phyloP scores from a whole-genome alignment of 176 grass and related monocot genomes.

The Aegilops longissima region DNA sequence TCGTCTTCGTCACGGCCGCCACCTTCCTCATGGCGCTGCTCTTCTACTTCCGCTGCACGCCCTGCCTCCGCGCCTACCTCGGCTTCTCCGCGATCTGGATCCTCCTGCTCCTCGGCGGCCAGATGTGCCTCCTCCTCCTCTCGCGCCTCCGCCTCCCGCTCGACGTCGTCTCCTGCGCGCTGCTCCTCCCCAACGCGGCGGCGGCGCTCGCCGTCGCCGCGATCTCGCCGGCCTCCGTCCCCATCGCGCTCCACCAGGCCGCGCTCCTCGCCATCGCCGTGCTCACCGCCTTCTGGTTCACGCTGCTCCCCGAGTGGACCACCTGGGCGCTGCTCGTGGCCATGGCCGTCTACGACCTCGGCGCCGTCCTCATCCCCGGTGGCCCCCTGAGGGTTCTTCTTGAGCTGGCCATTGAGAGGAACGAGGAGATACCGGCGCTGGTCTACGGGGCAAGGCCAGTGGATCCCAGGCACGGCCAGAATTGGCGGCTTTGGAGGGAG shows the following conservation, averaged over 20 bases:
- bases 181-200: conserved; percentile 78
- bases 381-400: conserved; percentile 80
- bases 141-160: conserved; percentile 63
- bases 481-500: conserved; percentile 70
- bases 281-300: conserved; percentile 89
- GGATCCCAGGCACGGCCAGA: conserved; percentile 45
- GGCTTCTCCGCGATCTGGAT: conserved; percentile 73
- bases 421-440: conserved; percentile 90
- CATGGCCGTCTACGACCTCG: conserved; percentile 89
- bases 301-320: conserved; percentile 90
- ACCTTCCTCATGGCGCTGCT: conserved; percentile 90
- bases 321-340: conserved; percentile 82
- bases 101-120: conserved; percentile 65
- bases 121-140: conserved; percentile 64
- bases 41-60: conserved; percentile 86
- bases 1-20: conserved; percentile 61
- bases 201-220: conserved; percentile 62
- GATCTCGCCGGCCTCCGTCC: conserved; percentile 57
- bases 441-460: conserved; percentile 84
- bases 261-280: conserved; percentile 78
- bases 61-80: conserved; percentile 77
- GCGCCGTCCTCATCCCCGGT: conserved; percentile 77
- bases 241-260: conserved; percentile 81
- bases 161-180: conserved; percentile 59
- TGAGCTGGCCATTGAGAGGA: conserved; percentile 76